Conservation (phyloP, 306 rosid species). For the Ceratonia siliqua region DNA sequence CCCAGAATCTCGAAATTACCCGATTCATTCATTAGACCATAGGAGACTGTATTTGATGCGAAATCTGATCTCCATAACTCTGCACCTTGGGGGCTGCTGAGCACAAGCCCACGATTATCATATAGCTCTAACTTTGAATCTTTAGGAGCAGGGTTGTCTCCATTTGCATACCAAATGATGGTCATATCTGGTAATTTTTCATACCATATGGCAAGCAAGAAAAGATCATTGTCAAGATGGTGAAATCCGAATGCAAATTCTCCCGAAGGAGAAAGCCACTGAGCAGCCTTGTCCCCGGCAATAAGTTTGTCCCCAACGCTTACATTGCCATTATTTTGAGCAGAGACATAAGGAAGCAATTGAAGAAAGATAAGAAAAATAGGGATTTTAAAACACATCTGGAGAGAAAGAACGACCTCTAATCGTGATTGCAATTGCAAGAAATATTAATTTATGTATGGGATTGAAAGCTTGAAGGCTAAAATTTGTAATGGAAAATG, state of each 20-base stretch:
- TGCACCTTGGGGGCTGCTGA: slow-evolving; percentile 35
- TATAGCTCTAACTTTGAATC: slow-evolving; percentile 33
- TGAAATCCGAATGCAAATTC: slow-evolving; percentile 44
- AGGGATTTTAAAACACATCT: not conserved
- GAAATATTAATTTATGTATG: no score
- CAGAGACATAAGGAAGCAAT: not conserved
- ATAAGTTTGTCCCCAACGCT: slow-evolving; percentile 16
- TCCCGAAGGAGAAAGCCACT: slow-evolving; percentile 35
- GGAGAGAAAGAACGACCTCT: not conserved
- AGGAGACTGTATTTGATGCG: not conserved
- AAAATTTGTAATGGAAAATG: no score
- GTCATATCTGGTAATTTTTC: not conserved
- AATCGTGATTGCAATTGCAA: no score
- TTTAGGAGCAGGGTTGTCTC: slow-evolving; percentile 9
- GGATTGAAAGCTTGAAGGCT: no score
- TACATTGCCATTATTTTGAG: not conserved
- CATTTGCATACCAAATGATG: slow-evolving; percentile 36
- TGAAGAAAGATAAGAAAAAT: not conserved
- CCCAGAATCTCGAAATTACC: slow-evolving; percentile 33
- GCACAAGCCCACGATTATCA: slow-evolving; percentile 33
- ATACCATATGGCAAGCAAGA: slow-evolving; percentile 34
- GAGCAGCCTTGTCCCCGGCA: slow-evolving; percentile 3
- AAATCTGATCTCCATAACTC: slow-evolving; percentile 37
- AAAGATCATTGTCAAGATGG: slow-evolving; percentile 6
- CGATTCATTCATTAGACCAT: slow-evolving; percentile 29